Base-by-base conservation (phyloP, 495 filamentous ascomycete genomes). In the Ascobolus immersus region DNA sequence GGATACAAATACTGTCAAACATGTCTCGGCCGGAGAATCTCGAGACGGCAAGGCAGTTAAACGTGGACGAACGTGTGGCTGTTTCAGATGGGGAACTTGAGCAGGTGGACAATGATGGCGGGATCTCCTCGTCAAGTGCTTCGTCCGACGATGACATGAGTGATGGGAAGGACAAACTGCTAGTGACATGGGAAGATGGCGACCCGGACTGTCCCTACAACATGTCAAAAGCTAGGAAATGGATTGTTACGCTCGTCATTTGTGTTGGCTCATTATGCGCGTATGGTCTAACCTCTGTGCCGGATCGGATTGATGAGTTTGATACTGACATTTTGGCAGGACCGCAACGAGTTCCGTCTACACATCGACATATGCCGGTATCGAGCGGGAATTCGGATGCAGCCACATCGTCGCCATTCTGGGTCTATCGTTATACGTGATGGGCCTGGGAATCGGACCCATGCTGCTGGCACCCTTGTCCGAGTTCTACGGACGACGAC, bases 321-420 rank as follows among this genome's bases (percentile, higher is more conserved):
- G 19, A 24, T 7, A 41, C 13, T 15, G 14, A 11, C 13, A 4
- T 13, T 28, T 34, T 13, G 35, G 9, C 47, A 84, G 77, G 32
- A 93, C 84, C 4, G 84, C 77, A 50, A 66, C 78, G 2, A 84
- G 76, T 14, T 82, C 80, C 1, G 69, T 90, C 45, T 93, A 96
- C 47, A 84, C 80, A 2, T 66, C 66, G 6, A 89, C 75, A 0
- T 94, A 93, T 52, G 47, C 23, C n/a, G 81, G 91, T 50, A 60
- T 92, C 45, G 73, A 67, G 34, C 49, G 52, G n/a, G 76, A 89
- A 29, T 89, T 89, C 44, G 46, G 62, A 30, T 61, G 64, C 37
- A 71, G 73, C 0, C 63, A 66, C 28, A 52, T 74, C 23, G 61
- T 89, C 17, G 75, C 77, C 7, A 80, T 77, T 4, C 44, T 90